Conservation (phyloP, 2,329 filamentous ascomycete species). For the Sphaceloma murrayae region DNA sequence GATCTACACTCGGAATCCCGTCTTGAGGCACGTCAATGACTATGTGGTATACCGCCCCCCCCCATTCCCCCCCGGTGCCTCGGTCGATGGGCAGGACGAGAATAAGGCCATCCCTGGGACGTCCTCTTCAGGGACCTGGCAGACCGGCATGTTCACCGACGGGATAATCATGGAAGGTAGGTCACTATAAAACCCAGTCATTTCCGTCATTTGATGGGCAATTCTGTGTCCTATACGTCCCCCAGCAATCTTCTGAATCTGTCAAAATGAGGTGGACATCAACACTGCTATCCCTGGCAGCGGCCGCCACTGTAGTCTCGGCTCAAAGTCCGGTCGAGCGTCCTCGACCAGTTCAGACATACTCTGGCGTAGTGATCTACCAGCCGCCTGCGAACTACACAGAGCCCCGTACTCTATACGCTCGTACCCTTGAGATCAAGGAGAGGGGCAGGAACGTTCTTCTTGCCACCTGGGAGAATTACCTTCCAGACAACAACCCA, state of each 20-base stretch:
- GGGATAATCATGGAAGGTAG: too few species aligned
- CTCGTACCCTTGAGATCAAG: constrained; percentile 39
- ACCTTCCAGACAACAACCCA: constrained; percentile 37
- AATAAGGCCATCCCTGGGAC: too few species aligned
- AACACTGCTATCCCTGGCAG: constrained; percentile 9
- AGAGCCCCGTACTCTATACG: constrained; percentile 40
- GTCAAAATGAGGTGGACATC: constrained; percentile 8
- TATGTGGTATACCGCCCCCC: too few species aligned
- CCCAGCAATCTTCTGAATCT: not conserved
- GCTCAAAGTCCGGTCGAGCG: constrained; percentile 6
- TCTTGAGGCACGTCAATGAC: too few species aligned
- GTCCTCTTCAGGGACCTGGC: too few species aligned
- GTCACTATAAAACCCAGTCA: too few species aligned
- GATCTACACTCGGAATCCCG: constrained; percentile 9
- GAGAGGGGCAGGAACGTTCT: constrained; percentile 27
- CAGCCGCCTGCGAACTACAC: constrained; percentile 24
- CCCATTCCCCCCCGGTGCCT: too few species aligned
- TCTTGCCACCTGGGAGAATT: constrained; percentile 48
- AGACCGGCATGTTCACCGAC: too few species aligned
- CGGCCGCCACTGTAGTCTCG: constrained; percentile 1
- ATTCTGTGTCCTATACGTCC: not conserved
- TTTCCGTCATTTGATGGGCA: too few species aligned
- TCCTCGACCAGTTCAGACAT: constrained; percentile 13
- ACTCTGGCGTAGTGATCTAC: constrained; percentile 22
- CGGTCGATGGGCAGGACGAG: too few species aligned